Conservation (phyloP, 768 basidiomycete species). For the Mycena olivaceomarginata region DNA sequence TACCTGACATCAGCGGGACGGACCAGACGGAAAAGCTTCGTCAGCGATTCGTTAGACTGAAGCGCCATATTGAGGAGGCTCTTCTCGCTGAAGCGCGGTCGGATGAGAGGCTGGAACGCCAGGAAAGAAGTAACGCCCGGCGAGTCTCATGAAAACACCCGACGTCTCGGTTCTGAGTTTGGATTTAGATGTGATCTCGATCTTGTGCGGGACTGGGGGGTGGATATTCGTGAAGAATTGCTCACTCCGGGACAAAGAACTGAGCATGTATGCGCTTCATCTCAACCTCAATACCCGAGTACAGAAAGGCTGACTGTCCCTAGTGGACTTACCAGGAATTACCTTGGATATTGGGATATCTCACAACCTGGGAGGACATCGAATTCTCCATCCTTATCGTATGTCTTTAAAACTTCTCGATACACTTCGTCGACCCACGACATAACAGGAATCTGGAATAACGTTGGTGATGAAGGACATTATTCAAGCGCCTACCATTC, state of each 20-base stretch:
- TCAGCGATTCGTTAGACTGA: conserved; percentile 28
- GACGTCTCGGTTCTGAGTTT: neutral
- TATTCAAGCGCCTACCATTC: conserved; percentile 24
- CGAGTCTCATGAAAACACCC: neutral
- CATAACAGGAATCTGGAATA: conserved; percentile 30
- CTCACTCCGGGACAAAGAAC: conserved; percentile 28
- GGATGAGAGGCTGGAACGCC: conserved; percentile 7
- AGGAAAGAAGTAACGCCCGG: conserved; percentile 26
- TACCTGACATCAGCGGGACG: conserved; percentile 28
- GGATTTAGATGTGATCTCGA: conserved; percentile 27
- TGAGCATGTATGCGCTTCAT: conserved; percentile 24
- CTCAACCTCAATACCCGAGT: neutral
- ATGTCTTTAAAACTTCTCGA: neutral
- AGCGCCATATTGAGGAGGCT: conserved; percentile 28
- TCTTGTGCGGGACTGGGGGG: conserved; percentile 33
- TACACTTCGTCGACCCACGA: neutral
- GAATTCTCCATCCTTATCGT: conserved; percentile 30
- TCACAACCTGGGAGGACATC: conserved; percentile 28
- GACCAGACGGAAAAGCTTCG: conserved; percentile 26
- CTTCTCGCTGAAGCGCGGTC: conserved; percentile 33
- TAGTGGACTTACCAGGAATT: conserved; percentile 24
- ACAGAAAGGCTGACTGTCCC: neutral
- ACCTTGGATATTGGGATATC: conserved; percentile 31
- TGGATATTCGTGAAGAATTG: conserved; percentile 26
- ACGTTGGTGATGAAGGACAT: conserved; percentile 22